Evolutionary conservation across 495 filamentous ascomycete species (phyloP).

Genomic region (Daldinia vernicosa): DNA sequence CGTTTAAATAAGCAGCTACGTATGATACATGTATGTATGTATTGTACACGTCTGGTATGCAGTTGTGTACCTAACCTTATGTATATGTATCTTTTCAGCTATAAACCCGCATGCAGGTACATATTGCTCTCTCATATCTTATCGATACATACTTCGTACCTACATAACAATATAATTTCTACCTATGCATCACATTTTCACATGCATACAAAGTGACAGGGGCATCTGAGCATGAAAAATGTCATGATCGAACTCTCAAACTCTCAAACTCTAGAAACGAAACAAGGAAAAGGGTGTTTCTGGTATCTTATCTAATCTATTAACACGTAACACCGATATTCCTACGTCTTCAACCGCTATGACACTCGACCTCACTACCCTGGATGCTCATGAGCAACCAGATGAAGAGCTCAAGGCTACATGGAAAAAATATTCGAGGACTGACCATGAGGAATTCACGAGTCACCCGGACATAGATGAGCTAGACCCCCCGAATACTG

Average conservation of each 20-base stretch:
- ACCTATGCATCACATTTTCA: background rate
- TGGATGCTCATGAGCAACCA: conserved; percentile 76
- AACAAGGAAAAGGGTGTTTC: background rate
- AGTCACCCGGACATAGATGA: conserved; percentile 55
- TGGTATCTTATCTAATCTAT: background rate
- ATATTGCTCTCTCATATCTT: no score
- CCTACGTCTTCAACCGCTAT: conserved; percentile 33
- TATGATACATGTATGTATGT: background rate
- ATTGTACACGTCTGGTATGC: no score
- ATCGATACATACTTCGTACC: no score
- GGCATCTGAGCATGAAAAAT: background rate
- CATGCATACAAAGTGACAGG: conserved; percentile 1
- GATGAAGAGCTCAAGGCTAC: conserved; percentile 68
- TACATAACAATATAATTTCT: background rate
- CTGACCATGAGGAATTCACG: conserved; percentile 53
- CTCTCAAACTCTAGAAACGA: no score
- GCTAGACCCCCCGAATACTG: conserved; percentile 43
- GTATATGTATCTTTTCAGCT: background rate
- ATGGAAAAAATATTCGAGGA: conserved; percentile 66
- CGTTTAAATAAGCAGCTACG: background rate
- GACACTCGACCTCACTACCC: conserved; percentile 54
- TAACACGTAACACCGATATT: background rate
- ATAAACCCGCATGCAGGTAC: no score
- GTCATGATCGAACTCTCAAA: background rate
- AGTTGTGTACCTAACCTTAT: no score